A percentile compares a stretch with the other conserved stretches of the same genome.
Evolutionary conservation across 805 yeast species (phyloP).

Genomic region (Tetrapisispora pingtungensis): DNA sequence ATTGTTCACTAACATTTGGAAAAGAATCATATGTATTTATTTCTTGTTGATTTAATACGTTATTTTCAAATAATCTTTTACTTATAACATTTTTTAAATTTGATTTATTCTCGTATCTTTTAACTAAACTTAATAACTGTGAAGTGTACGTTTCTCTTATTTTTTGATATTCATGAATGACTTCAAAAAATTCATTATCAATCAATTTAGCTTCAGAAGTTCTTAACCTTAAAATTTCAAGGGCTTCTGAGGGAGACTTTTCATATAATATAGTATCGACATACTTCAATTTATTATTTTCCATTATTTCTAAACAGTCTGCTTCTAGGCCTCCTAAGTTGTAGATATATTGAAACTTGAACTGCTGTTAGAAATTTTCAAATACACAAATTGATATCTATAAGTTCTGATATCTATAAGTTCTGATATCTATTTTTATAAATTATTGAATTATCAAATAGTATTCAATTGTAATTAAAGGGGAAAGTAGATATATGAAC

Average conservation of each 20-base stretch:
- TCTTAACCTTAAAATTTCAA: conserved; percentile 50
- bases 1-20: conserved; percentile 34
- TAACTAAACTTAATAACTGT: conserved; percentile 31
- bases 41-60: conserved; percentile 35
- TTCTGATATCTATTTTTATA: too few species aligned
- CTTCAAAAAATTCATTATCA: conserved; percentile 51
- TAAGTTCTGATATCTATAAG: too few species aligned
- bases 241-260: conserved; percentile 47
- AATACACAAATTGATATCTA: too few species aligned
- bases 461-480: too few species aligned
- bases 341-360: too few species aligned
- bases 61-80: conserved; percentile 29
- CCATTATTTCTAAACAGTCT: too few species aligned
- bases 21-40: conserved; percentile 40
- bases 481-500: too few species aligned
- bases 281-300: conserved; percentile 29
- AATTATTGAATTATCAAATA: too few species aligned
- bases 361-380: too few species aligned
- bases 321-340: too few species aligned
- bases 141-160: conserved; percentile 39
- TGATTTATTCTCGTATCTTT: conserved; percentile 6
- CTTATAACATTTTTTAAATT: conserved; percentile 29
- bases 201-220: conserved; percentile 43
- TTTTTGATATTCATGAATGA: conserved; percentile 37
- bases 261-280: conserved; percentile 28